Percentiles rank a stretch among this genome's conserved stretches.
phyloP scores from a whole-genome alignment of 495 filamentous ascomycete genomes.

The Penicillium pulvis region DNA sequence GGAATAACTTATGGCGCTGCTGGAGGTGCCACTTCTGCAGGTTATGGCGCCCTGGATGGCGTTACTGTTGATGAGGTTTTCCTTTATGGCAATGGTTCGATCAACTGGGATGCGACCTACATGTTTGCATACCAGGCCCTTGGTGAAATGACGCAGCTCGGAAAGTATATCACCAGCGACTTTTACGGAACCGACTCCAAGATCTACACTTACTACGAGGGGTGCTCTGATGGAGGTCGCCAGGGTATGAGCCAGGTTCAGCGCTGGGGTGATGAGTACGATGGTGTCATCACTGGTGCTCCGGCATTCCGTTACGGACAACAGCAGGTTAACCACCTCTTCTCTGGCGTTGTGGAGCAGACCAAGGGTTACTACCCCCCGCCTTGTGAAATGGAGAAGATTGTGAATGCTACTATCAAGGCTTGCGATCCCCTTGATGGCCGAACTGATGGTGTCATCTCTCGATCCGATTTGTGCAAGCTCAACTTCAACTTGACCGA shows the following conservation, averaged over 20 bases:
- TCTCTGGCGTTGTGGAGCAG: slow-evolving; percentile 44
- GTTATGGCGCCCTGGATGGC: slow-evolving; percentile 37
- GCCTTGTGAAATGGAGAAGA: slow-evolving; percentile 51
- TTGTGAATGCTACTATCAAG: slow-evolving; percentile 50
- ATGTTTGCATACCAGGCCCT: slow-evolving; percentile 47
- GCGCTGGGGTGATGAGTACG: slow-evolving; percentile 51
- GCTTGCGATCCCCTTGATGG: slow-evolving; percentile 56
- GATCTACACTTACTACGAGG: slow-evolving; percentile 40
- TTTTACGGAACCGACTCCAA: slow-evolving; percentile 34
- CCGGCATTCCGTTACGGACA: slow-evolving; percentile 53
- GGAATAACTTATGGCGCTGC: slow-evolving; percentile 42
- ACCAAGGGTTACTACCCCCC: slow-evolving; percentile 52
- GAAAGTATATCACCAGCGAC: slow-evolving; percentile 29
- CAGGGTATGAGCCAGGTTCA: slow-evolving; percentile 51
- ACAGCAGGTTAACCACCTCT: slow-evolving; percentile 53
- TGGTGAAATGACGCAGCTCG: slow-evolving; percentile 38
- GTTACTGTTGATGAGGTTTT: slow-evolving; percentile 35
- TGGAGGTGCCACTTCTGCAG: slow-evolving; percentile 36
- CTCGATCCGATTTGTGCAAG: slow-evolving; percentile 55
- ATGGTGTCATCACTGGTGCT: slow-evolving; percentile 51
- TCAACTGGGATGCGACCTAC: slow-evolving; percentile 44
- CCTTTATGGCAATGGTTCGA: slow-evolving; percentile 39
- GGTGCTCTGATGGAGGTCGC: slow-evolving; percentile 39
- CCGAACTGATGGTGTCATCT: slow-evolving; percentile 52
- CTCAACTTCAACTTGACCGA: slow-evolving; percentile 44